Evolutionary conservation across 202 grass and related monocot species (phyloP), one percentile per base, ranked within the genome.

Genomic region (Brachypodium distachyon): DNA sequence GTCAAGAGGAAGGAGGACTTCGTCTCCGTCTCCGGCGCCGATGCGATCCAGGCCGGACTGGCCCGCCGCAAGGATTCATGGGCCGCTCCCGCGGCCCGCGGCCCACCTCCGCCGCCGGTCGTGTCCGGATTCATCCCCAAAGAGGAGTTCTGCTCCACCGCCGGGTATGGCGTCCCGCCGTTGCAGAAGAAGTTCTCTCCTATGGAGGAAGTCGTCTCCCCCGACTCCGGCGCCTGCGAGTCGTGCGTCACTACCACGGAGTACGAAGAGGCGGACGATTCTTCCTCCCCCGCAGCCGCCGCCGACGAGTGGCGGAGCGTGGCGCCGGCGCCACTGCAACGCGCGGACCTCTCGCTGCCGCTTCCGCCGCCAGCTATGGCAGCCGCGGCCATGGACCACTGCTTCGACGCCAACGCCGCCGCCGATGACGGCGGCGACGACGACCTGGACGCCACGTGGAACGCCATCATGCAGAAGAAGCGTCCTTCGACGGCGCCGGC

Each of bases 181-280:
- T n/a, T n/a, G n/a, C n/a, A n/a, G n/a, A n/a, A n/a, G n/a, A n/a
- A n/a, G n/a, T n/a, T n/a, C n/a, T 70, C 55, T 3, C 74, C 52
- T 1, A 23, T 67, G 7, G 82, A 63, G 77, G 23, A 4, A 1
- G 65, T 48, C 0, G 82, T 84, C 29, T 78, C 84, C 23, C 77
- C 66, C 11, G 81, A 69, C 31, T 94, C 89, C 1, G 47, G 59
- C 71, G 87, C 76, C 27, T 70, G 81, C 7, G 82, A 86, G 39
- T 95, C 95, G 27, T 90, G 87, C 81, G 55, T 94, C 74, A 95
- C 95, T 70, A 95, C 95, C 12, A 84, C 89, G 40, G 91, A 97
- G 74, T 90, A 84, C 37, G 86, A 87, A 12, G 80, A 85, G 68
- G n/a, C n/a, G n/a, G 82, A 78, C 39, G 78, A 76, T 4, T 55